These are phyloP conservation scores for Amaranthus palmeri DNA, from an alignment of 148 eudicot genomes.

Conservation along the genomic window DNA sequence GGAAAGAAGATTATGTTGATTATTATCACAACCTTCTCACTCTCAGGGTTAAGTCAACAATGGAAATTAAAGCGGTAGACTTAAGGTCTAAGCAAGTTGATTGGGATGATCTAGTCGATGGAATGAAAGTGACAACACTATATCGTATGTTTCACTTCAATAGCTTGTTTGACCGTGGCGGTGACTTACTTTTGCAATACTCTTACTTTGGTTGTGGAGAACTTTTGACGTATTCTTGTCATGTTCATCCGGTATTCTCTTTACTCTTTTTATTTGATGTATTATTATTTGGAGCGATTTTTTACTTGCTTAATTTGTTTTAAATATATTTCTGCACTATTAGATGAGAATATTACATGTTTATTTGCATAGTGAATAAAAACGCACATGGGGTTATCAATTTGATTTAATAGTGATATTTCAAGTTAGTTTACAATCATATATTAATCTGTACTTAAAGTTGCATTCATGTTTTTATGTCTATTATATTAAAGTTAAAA, in stretches of 20 bases:
- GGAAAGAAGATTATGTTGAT: background rate
- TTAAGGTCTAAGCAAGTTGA: background rate
- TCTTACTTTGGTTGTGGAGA: slow-evolving; percentile 6
- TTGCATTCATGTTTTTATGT: too few species aligned
- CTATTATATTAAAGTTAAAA: too few species aligned
- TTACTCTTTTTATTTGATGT: background rate
- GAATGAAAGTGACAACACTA: background rate
- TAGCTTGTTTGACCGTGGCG: background rate
- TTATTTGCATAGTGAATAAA: too few species aligned
- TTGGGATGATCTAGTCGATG: background rate
- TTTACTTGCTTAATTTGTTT: too few species aligned
- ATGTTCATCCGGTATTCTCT: background rate
- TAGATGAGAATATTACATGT: too few species aligned
- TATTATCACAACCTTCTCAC: background rate
- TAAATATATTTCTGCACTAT: too few species aligned
- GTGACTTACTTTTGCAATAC: background rate
- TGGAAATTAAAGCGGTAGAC: background rate
- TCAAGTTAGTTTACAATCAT: too few species aligned
- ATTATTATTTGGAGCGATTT: background rate
- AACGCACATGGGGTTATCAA: too few species aligned
- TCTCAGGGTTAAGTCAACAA: background rate
- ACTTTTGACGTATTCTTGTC: background rate
- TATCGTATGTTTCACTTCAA: background rate
- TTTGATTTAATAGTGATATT: too few species aligned
- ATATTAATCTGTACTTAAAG: too few species aligned